Evolutionary conservation across 1,284 basidiomycete species (phyloP).

Genomic region (Moniliophthora roreri): DNA sequence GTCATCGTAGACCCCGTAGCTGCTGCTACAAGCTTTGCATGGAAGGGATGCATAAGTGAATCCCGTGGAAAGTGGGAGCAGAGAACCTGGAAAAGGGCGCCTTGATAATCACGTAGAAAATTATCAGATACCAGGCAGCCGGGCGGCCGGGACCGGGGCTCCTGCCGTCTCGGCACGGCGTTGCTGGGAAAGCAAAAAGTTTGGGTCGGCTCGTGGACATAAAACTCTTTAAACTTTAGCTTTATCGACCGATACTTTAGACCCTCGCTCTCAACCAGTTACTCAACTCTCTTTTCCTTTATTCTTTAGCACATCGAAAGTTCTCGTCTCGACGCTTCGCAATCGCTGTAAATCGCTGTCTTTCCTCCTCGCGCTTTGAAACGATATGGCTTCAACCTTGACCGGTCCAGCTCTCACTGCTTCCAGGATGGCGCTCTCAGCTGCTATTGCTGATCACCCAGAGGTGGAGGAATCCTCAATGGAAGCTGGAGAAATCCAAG

Average conservation of each 20-base stretch:
- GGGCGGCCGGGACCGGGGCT: no score
- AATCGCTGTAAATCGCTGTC: background rate
- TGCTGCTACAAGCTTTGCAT: constrained; percentile 81
- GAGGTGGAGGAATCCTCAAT: constrained; percentile 38
- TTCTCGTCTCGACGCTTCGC: constrained; percentile 2
- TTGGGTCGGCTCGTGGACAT: no score
- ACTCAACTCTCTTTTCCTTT: background rate
- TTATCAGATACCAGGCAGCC: no score
- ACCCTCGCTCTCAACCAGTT: constrained; percentile 2
- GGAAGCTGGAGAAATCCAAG: constrained; percentile 77
- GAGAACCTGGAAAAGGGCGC: background rate
- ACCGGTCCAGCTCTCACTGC: constrained; percentile 66
- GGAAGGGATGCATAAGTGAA: constrained; percentile 63
- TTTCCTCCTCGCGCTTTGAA: background rate
- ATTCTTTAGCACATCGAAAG: no score
- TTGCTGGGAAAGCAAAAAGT: no score
- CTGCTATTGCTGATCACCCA: constrained; percentile 63
- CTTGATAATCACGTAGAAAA: background rate
- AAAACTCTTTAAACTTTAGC: background rate
- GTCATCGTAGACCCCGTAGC: constrained; percentile 81
- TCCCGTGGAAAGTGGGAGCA: background rate
- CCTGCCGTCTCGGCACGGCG: no score
- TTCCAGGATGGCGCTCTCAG: constrained; percentile 69
- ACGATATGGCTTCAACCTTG: constrained; percentile 45
- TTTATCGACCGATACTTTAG: background rate